Conservation (phyloP, 805 yeast species). For the Kurtzmaniella fragi region DNA sequence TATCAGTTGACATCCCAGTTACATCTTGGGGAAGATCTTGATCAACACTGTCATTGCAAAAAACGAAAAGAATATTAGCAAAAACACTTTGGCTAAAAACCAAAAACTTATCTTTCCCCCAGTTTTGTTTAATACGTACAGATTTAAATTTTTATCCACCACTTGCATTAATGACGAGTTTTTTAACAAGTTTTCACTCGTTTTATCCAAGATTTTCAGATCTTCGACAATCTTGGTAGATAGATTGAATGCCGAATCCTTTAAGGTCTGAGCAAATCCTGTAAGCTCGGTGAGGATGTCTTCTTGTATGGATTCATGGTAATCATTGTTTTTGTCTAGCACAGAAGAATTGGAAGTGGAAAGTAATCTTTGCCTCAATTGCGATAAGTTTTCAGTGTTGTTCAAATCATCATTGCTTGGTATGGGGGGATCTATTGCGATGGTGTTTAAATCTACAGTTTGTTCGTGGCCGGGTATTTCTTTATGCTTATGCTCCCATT, state of each 20-base stretch:
- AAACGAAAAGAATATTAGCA: conserved; percentile 20
- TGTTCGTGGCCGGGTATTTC: too few species aligned
- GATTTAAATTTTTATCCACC: conserved; percentile 32
- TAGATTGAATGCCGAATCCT: conserved; percentile 40
- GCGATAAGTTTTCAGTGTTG: conserved; percentile 13
- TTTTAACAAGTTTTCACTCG: conserved; percentile 29
- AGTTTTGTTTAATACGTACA: conserved; percentile 32
- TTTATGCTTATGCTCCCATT: not conserved
- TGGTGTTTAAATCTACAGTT: too few species aligned
- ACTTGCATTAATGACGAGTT: conserved; percentile 24
- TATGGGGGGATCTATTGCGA: too few species aligned
- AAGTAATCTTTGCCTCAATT: conserved; percentile 20
- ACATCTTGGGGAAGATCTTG: conserved; percentile 33
- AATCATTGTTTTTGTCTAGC: conserved; percentile 22
- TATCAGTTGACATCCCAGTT: too few species aligned
- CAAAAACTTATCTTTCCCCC: conserved; percentile 37
- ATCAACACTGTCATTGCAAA: conserved; percentile 28
- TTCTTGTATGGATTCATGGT: conserved; percentile 43
- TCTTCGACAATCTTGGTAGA: conserved; percentile 35
- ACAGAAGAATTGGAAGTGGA: conserved; percentile 1
- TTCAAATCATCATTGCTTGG: not conserved
- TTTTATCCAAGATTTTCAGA: conserved; percentile 24
- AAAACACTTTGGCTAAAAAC: conserved; percentile 29
- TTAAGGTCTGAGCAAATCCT: conserved; percentile 44
- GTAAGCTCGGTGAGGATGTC: conserved; percentile 45